Conservation (phyloP, 1,284 basidiomycete genomes). For the Fomitopsis palustris region DNA sequence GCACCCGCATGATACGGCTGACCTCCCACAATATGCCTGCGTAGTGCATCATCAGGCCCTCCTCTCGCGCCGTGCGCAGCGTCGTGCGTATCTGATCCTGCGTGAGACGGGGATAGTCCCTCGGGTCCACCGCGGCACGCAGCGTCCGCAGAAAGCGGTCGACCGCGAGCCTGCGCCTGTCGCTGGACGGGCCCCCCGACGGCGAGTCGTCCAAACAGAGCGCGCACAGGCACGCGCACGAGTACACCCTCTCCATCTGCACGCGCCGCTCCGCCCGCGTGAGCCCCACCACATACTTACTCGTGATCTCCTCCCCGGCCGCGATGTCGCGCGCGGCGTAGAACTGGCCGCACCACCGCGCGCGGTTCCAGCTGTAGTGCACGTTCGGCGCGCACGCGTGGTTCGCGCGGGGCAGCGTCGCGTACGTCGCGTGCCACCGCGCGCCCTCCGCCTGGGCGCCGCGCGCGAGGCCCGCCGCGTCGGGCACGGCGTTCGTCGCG, state of each 20-base stretch:
- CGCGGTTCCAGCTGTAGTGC: background rate
- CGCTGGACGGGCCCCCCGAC: background rate
- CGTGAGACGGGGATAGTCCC: background rate
- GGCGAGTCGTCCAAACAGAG: conserved; percentile 22
- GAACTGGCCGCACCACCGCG: conserved; percentile 32
- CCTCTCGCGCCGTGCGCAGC: background rate
- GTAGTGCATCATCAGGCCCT: background rate
- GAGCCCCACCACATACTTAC: conserved; percentile 33
- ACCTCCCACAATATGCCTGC: background rate
- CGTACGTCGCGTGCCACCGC: background rate
- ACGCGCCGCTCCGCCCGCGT: conserved; percentile 24
- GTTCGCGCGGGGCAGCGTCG: conserved; percentile 1
- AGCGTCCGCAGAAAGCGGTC: background rate
- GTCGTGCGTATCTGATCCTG: background rate
- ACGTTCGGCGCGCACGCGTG: conserved; percentile 39
- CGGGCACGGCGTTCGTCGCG: background rate
- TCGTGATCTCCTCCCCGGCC: conserved; percentile 40
- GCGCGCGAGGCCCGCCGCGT: background rate
- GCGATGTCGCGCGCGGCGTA: conserved; percentile 35
- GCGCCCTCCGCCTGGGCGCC: too few species aligned
- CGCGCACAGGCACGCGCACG: conserved; percentile 36
- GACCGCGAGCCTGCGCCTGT: background rate
- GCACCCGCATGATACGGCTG: background rate
- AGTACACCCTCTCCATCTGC: conserved; percentile 26
- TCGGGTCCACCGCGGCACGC: background rate